Conservation (phyloP, 2,329 filamentous ascomycete genomes). For the Colletotrichum sp. region DNA sequence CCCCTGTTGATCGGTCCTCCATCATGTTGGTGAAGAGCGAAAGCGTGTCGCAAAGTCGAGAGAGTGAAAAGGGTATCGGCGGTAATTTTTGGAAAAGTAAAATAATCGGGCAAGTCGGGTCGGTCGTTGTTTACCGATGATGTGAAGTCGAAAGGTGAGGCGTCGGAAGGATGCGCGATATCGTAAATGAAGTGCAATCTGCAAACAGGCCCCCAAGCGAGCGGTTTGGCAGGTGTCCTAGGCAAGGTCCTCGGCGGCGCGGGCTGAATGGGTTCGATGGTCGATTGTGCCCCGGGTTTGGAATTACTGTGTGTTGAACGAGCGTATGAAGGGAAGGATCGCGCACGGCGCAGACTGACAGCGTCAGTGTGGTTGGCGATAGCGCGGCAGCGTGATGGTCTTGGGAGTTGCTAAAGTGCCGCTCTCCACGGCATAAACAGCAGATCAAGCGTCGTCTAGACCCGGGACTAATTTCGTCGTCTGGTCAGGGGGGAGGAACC, state of each 20-base stretch:
- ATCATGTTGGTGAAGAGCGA: constrained; percentile 30
- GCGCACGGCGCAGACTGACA: constrained; percentile 21
- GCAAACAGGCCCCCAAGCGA: background rate
- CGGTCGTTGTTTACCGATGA: background rate
- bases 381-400: constrained; percentile 12
- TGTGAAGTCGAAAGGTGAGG: background rate
- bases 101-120: background rate
- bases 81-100: background rate
- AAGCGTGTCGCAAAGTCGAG: background rate
- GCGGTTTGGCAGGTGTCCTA: constrained; percentile 10
- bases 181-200: constrained; percentile 9
- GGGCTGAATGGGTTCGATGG: background rate
- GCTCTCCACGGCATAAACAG: constrained; percentile 9
- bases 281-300: background rate
- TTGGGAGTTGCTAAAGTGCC: background rate
- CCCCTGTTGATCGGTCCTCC: constrained; percentile 32
- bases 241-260: background rate
- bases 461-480: constrained; percentile 21
- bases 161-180: constrained; percentile 5
- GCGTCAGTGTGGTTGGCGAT: constrained; percentile 18
- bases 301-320: constrained; percentile 4
- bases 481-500: constrained; percentile 14
- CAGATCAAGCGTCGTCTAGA: constrained; percentile 13
- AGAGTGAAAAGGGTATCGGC: background rate
- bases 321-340: constrained; percentile 20